Evolutionary conservation across 2,329 filamentous ascomycete species (phyloP), one percentile per base, ranked within the genome.

Genomic region (Sarocladiaceae sp.): DNA sequence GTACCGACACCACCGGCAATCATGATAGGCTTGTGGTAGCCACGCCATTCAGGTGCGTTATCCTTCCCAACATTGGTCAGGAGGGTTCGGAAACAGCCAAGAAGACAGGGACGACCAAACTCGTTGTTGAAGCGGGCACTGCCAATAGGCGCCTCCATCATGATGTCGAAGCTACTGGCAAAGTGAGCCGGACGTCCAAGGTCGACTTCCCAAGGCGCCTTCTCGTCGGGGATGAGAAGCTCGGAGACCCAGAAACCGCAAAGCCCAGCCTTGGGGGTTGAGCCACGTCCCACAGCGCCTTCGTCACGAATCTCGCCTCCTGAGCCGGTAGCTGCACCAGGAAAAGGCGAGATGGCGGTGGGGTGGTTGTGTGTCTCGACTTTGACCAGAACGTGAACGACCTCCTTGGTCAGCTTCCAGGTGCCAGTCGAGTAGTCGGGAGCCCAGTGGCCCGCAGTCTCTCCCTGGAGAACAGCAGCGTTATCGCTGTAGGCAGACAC

Each of bases 21-120:
- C 88, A 96, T 95, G 63, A 95, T 96, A 9, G 93, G 93, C 70
- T 98, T 98, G 67, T 97, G 93, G 62, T 95, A 98, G 19, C 93
- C 93, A 53, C 91, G 78, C 58, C 88, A 77, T 53, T 95, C 88
- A 16, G 73, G 74, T 15, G 58, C 54, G 3, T 62, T 61, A 40
- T 72, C 68, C 29, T 66, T 63, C 31, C 66, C 66, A 32, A 77
- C 78, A 26, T 60, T 54, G 18, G 83, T 85, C 23, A 94, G 79
- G 29, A 98, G 75, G 1, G 93, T 98, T 48, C 91, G 78, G 73
- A 98, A 98, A 59, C 89, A 91, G 18, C 93, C 93, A 3, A 84
- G 78, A 11, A 94, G 83, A 58, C 84, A 89, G 27, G 93, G 91
- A 29, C 93, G 80, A 20, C 93, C 93, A 57, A 97, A 98, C 59